Evolutionary conservation across 345 rosid species (phyloP).

Genomic region (Ailanthus altissimus): DNA sequence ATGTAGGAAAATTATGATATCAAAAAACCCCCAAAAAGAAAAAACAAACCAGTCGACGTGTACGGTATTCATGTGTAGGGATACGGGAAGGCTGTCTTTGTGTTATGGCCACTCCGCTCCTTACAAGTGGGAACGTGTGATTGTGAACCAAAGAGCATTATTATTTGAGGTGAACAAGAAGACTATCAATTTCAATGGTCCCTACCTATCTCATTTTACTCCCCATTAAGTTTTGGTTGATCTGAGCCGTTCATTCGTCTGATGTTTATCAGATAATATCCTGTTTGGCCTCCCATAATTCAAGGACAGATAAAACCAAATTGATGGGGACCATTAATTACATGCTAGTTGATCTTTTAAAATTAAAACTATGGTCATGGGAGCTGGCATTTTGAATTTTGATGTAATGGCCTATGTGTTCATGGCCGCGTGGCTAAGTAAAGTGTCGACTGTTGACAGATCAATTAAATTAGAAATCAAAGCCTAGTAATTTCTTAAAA

Average conservation of each 20-base stretch:
- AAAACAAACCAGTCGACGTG: conserved; percentile 4
- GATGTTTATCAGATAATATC: not conserved
- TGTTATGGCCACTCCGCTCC: conserved; percentile 24
- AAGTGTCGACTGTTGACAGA: no score
- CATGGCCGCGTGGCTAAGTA: no score
- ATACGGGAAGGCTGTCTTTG: conserved; percentile 25
- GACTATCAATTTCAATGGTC: conserved; percentile 14
- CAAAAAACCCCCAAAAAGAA: no score
- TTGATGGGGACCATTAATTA: not conserved
- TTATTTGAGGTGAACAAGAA: not conserved
- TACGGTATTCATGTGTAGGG: conserved; percentile 24
- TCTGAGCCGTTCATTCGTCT: not conserved
- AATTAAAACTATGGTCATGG: no score
- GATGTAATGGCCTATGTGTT: no score
- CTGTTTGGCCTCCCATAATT: not conserved
- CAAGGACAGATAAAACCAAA: not conserved
- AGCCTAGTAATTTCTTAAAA: no score
- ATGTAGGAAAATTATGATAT: not conserved
- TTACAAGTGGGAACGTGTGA: conserved; percentile 38
- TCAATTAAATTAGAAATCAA: no score
- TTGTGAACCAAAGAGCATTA: not conserved
- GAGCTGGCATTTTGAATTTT: no score
- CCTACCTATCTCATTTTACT: not conserved
- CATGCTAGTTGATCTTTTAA: no score
- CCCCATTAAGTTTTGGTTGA: no score